These are phyloP conservation scores for Lizanozyma gosingica DNA, from an alignment of 1,139 yeast genomes.

Conservation along the genomic window DNA sequence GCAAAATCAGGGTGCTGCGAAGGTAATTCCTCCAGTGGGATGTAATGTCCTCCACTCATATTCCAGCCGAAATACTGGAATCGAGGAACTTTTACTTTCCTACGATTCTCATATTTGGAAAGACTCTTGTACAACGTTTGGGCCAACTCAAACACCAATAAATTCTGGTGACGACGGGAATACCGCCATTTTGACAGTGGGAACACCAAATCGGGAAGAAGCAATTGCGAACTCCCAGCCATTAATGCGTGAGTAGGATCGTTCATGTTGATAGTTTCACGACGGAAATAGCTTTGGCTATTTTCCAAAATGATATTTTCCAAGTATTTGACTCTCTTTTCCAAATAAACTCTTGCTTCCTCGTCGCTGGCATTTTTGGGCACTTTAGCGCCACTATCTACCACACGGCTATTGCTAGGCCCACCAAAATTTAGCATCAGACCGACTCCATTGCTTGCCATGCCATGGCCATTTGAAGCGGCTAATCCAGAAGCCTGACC, in stretches of 20 bases:
- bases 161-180: conserved; percentile 40
- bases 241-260: neutral
- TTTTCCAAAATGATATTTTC: conserved; percentile 1
- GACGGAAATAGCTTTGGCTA: neutral
- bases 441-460: neutral
- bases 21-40: conserved; percentile 33
- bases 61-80: conserved; percentile 62
- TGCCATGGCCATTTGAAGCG: no score
- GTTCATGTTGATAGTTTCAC: conserved; percentile 1
- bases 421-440: neutral
- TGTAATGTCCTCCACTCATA: conserved; percentile 48
- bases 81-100: conserved; percentile 40
- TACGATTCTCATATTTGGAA: conserved; percentile 21
- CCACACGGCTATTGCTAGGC: neutral
- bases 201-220: conserved; percentile 3
- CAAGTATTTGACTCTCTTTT: conserved; percentile 6
- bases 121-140: conserved; percentile 27
- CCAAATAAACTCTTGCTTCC: conserved; percentile 2
- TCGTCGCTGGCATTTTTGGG: neutral
- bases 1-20: conserved; percentile 6
- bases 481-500: no score
- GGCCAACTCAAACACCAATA: conserved; percentile 40
- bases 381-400: no score
- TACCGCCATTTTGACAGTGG: conserved; percentile 39
- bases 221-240: neutral